Conservation (phyloP, 306 rosid species). For the Senna tora region DNA sequence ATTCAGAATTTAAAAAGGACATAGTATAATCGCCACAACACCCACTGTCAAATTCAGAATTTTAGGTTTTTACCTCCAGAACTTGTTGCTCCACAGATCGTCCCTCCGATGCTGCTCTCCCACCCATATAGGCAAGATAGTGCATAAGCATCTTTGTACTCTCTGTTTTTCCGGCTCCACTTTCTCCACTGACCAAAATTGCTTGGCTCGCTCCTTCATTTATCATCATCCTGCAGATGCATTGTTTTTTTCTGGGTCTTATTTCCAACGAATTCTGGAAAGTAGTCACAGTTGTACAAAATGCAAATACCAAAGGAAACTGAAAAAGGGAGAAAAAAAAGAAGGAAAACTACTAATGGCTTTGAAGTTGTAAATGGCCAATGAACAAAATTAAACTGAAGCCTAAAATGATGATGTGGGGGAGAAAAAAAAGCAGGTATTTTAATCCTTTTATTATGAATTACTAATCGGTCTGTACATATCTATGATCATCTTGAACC, state of each 20-base stretch:
- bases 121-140: conserved; percentile 93
- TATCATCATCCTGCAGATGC: conserved; percentile 71
- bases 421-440: too few species aligned
- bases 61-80: conserved; percentile 65
- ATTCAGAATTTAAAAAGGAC: conserved; percentile 6
- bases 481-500: neutral
- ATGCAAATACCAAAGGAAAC: neutral
- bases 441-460: neutral
- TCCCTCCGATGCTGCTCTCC: conserved; percentile 76
- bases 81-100: conserved; percentile 96
- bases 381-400: neutral
- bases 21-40: neutral
- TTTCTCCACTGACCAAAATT: conserved; percentile 97
- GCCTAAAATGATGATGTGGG: neutral
- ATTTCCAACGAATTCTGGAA: conserved; percentile 15
- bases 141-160: conserved; percentile 98
- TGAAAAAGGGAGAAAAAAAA: neutral
- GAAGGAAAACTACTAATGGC: neutral
- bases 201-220: conserved; percentile 83
- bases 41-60: neutral
- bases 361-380: neutral
- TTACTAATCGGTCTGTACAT: neutral
- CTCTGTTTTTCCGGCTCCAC: conserved; percentile 99
- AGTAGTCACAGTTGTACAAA: neutral
- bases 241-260: neutral